These are phyloP conservation scores for Achlya hypogyna DNA, from an alignment of 352 stramenopile genomes.

Conservation along the genomic window DNA sequence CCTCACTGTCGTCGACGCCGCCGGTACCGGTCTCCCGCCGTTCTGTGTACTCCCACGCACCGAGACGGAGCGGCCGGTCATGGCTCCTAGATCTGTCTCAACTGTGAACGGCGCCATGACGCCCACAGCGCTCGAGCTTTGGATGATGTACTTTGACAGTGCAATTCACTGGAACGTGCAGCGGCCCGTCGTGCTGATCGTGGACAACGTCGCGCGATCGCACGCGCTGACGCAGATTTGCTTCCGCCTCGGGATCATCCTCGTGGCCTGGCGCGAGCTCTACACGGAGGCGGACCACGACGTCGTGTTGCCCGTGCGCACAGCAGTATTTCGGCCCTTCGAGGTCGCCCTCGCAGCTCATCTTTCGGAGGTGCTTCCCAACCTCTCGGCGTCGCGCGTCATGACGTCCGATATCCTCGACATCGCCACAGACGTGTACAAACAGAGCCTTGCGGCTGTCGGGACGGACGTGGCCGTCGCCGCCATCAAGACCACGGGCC, in stretches of 20 bases:
- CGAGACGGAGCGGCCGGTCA: neutral
- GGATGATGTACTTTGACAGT: conserved; percentile 14
- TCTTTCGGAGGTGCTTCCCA: neutral
- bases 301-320: neutral
- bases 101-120: conserved; percentile 5
- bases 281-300: neutral
- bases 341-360: neutral
- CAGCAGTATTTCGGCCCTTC: neutral
- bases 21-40: neutral
- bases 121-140: conserved; percentile 5
- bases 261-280: conserved; percentile 9
- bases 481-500: conserved; percentile 2
- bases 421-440: conserved; percentile 3
- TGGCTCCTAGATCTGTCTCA: neutral
- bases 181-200: conserved; percentile 11
- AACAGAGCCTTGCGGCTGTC: neutral
- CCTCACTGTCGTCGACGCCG: conserved; percentile 9
- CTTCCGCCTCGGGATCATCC: conserved; percentile 1
- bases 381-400: conserved; percentile 3
- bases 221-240: conserved; percentile 5
- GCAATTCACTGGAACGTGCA: neutral
- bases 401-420: neutral
- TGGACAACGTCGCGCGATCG: conserved; percentile 7
- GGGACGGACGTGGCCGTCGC: neutral
- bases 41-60: conserved; percentile 7